These are phyloP conservation scores for Spirogloea muscicola DNA, from an alignment of 139 green algal genomes.

Conservation along the genomic window DNA sequence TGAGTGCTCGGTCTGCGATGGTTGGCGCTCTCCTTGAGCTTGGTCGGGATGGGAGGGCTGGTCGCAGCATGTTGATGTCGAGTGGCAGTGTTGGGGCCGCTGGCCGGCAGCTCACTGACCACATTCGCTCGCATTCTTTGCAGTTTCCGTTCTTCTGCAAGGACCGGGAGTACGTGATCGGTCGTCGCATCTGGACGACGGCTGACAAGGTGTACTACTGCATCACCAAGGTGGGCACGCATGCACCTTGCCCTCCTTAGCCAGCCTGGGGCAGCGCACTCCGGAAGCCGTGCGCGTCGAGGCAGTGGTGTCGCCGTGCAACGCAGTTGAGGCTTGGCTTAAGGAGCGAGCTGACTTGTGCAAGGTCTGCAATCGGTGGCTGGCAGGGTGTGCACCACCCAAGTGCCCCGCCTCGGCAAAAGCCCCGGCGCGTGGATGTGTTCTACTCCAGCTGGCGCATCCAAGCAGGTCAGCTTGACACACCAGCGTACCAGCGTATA, in stretches of 20 bases:
- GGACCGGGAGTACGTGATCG: conserved; percentile 46
- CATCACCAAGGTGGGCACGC: conserved; percentile 43
- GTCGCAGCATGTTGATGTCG: no score
- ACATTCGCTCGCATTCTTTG: no score
- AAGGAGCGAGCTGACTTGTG: neutral
- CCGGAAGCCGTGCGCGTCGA: no score
- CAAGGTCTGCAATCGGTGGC: neutral
- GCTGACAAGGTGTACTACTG: conserved; percentile 36
- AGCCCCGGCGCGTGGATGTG: conserved; percentile 20
- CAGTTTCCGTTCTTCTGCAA: conserved; percentile 48
- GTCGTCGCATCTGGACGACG: conserved; percentile 24
- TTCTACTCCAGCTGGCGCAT: conserved; percentile 48
- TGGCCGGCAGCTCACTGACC: no score
- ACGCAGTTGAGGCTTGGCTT: no score
- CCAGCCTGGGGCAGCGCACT: no score
- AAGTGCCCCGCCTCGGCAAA: conserved; percentile 5
- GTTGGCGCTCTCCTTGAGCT: no score
- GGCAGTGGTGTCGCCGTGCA: no score
- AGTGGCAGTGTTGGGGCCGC: no score
- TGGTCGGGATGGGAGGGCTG: no score
- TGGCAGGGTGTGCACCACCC: conserved; percentile 34
- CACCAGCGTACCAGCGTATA: no score
- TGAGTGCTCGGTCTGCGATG: conserved; percentile 11
- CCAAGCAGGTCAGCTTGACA: conserved; percentile 5
- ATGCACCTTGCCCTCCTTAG: no score